Percentiles rank a stretch among this genome's conserved stretches.
phyloP scores from a whole-genome alignment of 257 asterid species.

The Solanum chilense region DNA sequence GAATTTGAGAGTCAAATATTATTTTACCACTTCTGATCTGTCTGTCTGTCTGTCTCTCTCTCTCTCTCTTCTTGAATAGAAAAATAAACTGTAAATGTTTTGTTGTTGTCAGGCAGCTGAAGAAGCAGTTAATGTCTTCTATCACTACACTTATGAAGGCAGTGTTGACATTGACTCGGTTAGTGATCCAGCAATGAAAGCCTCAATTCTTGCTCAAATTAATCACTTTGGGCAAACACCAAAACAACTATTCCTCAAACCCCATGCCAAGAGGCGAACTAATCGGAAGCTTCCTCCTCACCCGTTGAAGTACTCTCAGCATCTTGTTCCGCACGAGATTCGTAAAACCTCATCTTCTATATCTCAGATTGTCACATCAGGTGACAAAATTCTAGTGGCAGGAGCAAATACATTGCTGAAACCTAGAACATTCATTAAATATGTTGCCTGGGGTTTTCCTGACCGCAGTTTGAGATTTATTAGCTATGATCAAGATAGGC shows the following conservation, averaged over 20 bases:
- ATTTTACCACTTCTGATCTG: not conserved
- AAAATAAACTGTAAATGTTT: not conserved
- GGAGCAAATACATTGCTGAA: constrained; percentile 69
- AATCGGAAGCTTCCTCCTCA: constrained; percentile 70
- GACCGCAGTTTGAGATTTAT: constrained; percentile 87
- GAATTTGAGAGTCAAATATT: not conserved
- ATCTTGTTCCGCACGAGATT: constrained; percentile 68
- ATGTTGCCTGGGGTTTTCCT: constrained; percentile 94
- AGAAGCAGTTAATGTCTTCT: constrained; percentile 95
- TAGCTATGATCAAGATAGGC: constrained; percentile 83
- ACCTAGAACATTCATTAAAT: constrained; percentile 69
- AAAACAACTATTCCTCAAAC: constrained; percentile 77
- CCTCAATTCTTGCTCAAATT: constrained; percentile 95
- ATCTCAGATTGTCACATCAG: constrained; percentile 58
- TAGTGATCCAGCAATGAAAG: constrained; percentile 95
- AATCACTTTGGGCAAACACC: constrained; percentile 99
- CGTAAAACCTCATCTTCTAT: constrained; percentile 72
- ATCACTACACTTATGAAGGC: constrained; percentile 98
- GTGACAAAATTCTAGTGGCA: constrained; percentile 75
- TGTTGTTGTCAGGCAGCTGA: constrained; percentile 77
- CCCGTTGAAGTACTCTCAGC: constrained; percentile 60
- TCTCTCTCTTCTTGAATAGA: not conserved
- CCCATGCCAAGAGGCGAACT: constrained; percentile 86
- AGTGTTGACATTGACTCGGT: constrained; percentile 97
- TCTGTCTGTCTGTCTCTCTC: not conserved